Conservation (phyloP, 169 alveolate genomes). For the Cryptosporidium canis region DNA sequence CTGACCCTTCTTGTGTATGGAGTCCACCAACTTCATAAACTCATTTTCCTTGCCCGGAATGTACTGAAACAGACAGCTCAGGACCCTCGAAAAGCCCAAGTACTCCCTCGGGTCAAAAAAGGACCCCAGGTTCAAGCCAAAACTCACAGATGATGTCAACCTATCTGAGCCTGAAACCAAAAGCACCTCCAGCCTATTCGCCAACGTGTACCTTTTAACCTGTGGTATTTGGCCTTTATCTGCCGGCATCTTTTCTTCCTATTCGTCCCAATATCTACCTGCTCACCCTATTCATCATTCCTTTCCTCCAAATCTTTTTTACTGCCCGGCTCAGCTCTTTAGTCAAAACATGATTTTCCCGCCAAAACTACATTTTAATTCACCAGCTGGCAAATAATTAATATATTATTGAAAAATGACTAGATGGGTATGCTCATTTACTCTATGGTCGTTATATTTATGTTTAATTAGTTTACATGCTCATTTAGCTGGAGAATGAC, state of each 20-base stretch:
- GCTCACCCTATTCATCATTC: not conserved
- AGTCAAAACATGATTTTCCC: not conserved
- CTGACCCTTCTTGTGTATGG: not conserved
- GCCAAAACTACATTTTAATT: not conserved
- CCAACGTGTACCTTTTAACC: not conserved
- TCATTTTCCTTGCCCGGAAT: not conserved
- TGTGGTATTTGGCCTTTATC: not conserved
- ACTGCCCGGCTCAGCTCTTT: not conserved
- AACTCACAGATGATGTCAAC: not conserved
- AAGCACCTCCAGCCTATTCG: slow-evolving; percentile 22
- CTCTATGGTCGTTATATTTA: too few species aligned
- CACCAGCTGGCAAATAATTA: too few species aligned
- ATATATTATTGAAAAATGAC: too few species aligned
- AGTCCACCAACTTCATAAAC: not conserved
- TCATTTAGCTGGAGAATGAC: too few species aligned
- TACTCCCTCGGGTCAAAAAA: not conserved
- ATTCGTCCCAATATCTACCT: not conserved
- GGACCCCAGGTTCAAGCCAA: slow-evolving; percentile 8
- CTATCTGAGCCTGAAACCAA: slow-evolving; percentile 6
- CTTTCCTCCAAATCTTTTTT: not conserved
- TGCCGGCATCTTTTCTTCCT: not conserved
- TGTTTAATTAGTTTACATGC: too few species aligned
- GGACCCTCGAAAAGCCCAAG: slow-evolving; percentile 14
- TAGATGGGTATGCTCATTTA: too few species aligned
- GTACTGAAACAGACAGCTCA: slow-evolving; percentile 16